Evolutionary conservation across 805 yeast genomes (phyloP).

Genomic region (Saccharomyces kudriavzevii): DNA sequence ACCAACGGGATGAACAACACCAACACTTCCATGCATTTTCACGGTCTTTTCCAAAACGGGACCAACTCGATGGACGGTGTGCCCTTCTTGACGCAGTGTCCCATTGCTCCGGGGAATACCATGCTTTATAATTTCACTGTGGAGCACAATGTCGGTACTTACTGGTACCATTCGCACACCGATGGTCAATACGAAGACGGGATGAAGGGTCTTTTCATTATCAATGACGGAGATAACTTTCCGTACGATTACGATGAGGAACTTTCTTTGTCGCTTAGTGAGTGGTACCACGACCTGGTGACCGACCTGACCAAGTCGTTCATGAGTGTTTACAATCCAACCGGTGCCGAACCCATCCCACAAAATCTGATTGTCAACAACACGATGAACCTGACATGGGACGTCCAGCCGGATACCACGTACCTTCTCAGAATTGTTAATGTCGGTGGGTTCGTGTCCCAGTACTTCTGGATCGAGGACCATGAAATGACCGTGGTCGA

Average conservation of each 20-base stretch:
- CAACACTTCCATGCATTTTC: constrained; percentile 83
- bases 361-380: constrained; percentile 72
- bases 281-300: constrained; percentile 74
- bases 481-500: constrained; percentile 82
- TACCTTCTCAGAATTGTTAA: constrained; percentile 75
- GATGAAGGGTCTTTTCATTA: constrained; percentile 69
- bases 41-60: constrained; percentile 75
- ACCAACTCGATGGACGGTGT: constrained; percentile 86
- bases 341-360: constrained; percentile 98
- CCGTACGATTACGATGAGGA: constrained; percentile 81
- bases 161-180: constrained; percentile 96
- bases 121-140: constrained; percentile 83
- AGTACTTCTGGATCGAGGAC: constrained; percentile 80
- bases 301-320: constrained; percentile 46
- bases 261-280: constrained; percentile 56
- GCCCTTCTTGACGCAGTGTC: constrained; percentile 81
- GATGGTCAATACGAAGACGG: constrained; percentile 92
- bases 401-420: constrained; percentile 76
- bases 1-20: constrained; percentile 62
- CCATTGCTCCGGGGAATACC: constrained; percentile 71
- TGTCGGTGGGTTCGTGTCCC: constrained; percentile 87
- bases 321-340: constrained; percentile 73
- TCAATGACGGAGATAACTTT: constrained; percentile 54
- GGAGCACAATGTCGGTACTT: constrained; percentile 73
- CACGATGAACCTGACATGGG: constrained; percentile 67